Evolutionary conservation across 208 protist genomes (phyloP), one percentile per base, ranked within the genome.

Genomic region (Willaertia magna): DNA sequence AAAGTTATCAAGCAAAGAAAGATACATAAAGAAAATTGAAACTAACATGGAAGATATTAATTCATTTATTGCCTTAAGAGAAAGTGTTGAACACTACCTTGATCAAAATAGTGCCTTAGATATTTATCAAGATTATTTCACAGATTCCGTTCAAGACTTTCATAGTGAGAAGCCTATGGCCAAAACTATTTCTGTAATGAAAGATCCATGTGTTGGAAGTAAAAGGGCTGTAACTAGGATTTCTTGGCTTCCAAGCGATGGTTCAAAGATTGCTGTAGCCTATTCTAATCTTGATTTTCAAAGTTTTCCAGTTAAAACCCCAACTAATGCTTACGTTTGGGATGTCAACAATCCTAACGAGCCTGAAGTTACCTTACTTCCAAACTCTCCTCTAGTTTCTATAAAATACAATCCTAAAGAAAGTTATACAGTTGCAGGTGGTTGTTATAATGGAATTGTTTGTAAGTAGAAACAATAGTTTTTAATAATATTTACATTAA

Each of bases 101-200:
- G 96, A 97, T 88, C 96, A 99, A 87, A 99, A 99, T 92, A 97
- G 96, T 79, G 93, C 97, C 2, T 94, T 99, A 76, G 96, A 99
- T 90, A 98, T 99, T 86, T 98, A 97, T 91, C 95, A 97, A 46
- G 91, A 95, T 46, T 98, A 98, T 88, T 99, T 98, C 87, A 79
- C 87, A 1, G 94, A 95, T 40, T 89, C 90, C 43, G 90, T 92
- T n/a, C 30, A 40, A 12, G 95, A 97, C 85, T 92, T 92, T 81
- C 88, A 92, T 12, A 51, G 92, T 30, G 95, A 97, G 18, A 92
- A 94, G 0, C 93, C 96, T 0, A 91, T 94, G 16, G 93, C 94
- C 30, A 97, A 97, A 88, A 96, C 95, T 43, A 84, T 96, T 34
- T 93, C 95, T 47, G 94, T 98, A 43, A 97, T 98, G 86, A 95